Base-by-base conservation (phyloP, 2,329 filamentous ascomycete species). In the Anthostomella pinea region DNA sequence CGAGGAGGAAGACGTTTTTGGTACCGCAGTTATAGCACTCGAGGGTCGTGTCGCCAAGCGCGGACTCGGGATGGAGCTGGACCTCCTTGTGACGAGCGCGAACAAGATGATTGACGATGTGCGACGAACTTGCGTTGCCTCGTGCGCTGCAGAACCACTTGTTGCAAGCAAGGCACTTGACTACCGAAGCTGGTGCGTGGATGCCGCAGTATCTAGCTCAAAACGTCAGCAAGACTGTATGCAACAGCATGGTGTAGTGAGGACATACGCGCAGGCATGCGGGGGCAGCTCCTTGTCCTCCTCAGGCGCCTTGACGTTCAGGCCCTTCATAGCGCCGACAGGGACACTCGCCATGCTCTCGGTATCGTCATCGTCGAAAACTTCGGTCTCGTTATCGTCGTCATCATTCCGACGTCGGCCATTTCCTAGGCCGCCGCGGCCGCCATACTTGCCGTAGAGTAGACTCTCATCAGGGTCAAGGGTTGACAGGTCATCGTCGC, bases 111-210 rank as follows among this genome's bases (percentile, higher is more conserved):
- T 97, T 97, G 68, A 98, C 88, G 54, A 98, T 97, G 62, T 98
- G 93, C 21, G 91, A 95, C 17, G 91, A 96, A 33, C 87, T 95
- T 13, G 90, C 90, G 65, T 96, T 98, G 51, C 93, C 91, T 56
- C 91, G 87, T 42, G 91, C 90, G 65, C 90, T 97, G 68, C 93
- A 98, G 64, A 98, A 98, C 93, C 93, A 98, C 63, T 97, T 98
- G 70, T 80, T 91, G 72, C 93, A 98, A 43, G 83, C 78, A 43
- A 98, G 75, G 60, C 93, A 98, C 68, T 96, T 97, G 54, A 98
- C 93, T 39, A 98, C 94, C 49, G 86, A 93, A 60, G 85, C 85
- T 2, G 93, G 85, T 40, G 94, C 95, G 69, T 98, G 93, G 48
- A 98, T 98, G 41, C 93, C 93, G 62, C 93, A 98, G 65, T 96